Evolutionary conservation across 192 early-diverging fungal genomes (phyloP).

Genomic region (Geosiphon pyriformis): DNA sequence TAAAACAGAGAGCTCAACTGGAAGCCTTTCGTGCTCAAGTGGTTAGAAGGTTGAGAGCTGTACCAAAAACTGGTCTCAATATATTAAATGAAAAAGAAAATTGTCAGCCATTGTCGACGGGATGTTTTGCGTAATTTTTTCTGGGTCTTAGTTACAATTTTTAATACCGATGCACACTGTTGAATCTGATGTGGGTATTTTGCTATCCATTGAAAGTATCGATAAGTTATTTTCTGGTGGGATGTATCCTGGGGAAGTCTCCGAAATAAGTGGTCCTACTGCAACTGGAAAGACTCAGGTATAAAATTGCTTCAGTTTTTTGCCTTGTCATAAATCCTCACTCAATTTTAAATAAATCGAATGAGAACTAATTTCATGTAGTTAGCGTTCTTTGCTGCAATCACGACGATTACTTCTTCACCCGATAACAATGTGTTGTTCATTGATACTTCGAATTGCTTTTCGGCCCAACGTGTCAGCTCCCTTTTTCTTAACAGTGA

Average conservation of each 20-base stretch:
- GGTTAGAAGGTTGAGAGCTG: background rate
- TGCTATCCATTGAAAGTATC: constrained; percentile 7
- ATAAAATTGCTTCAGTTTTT: background rate
- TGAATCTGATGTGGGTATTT: background rate
- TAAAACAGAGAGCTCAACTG: background rate
- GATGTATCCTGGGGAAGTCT: constrained; percentile 9
- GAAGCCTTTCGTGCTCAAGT: background rate
- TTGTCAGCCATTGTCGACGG: background rate
- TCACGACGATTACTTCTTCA: background rate
- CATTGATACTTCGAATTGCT: constrained; percentile 15
- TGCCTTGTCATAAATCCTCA: background rate
- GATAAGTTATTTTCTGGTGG: constrained; percentile 18
- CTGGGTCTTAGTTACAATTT: too few species aligned
- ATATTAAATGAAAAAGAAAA: background rate
- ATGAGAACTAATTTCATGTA: background rate
- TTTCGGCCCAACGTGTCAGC: background rate
- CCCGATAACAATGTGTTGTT: background rate
- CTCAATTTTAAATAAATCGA: background rate
- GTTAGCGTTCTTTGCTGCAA: background rate
- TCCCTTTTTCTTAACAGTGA: background rate
- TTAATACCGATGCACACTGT: background rate
- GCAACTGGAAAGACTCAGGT: constrained; percentile 24
- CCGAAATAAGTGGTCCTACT: constrained; percentile 10
- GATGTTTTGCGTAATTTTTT: background rate
- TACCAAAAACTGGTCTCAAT: background rate